Evolutionary conservation across 257 asterid genomes (phyloP).

Genomic region (Rhazya stricta): DNA sequence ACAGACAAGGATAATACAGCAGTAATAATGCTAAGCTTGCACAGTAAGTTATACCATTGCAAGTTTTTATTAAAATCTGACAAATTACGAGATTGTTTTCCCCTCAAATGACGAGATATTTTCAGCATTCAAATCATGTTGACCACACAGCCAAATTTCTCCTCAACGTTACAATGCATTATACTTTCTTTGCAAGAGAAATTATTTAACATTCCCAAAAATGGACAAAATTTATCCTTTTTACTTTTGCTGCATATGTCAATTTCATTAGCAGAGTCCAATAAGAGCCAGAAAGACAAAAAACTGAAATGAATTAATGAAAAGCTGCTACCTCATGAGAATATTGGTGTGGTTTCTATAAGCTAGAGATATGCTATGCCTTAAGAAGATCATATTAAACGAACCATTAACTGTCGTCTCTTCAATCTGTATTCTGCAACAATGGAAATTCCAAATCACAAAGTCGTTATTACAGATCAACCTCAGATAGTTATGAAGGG

Average conservation of each 20-base stretch:
- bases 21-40: background rate
- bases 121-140: background rate
- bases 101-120: background rate
- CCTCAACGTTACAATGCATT: background rate
- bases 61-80: background rate
- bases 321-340: constrained; percentile 56
- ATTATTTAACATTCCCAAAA: background rate
- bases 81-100: background rate
- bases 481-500: background rate
- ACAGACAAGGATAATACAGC: background rate
- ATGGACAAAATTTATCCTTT: background rate
- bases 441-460: constrained; percentile 15
- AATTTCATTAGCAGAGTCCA: background rate
- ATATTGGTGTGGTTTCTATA: constrained; percentile 82
- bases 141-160: background rate
- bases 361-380: constrained; percentile 71
- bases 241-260: background rate
- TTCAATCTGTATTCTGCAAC: constrained; percentile 83
- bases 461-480: constrained; percentile 6
- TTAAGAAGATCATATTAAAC: constrained; percentile 73
- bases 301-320: background rate
- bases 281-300: background rate
- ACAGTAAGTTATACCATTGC: background rate
- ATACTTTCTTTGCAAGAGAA: background rate
- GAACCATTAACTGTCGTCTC: constrained; percentile 86